Conservation (phyloP, 1,139 yeast species). For the Debaryomyces nepalensis region DNA sequence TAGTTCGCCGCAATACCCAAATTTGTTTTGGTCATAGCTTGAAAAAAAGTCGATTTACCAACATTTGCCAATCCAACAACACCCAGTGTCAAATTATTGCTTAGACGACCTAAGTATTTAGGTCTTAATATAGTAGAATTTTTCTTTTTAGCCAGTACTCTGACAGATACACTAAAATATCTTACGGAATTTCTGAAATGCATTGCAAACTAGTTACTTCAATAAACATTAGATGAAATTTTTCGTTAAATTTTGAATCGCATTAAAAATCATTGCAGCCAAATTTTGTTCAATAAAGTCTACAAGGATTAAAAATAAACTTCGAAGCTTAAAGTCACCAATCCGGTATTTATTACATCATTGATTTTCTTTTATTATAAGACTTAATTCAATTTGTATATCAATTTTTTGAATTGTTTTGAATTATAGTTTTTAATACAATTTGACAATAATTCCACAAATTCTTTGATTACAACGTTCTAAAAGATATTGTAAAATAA, state of each 20-base stretch:
- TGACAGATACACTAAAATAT: conserved; percentile 9
- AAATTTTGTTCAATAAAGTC: no score
- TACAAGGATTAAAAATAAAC: no score
- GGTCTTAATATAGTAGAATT: conserved; percentile 4
- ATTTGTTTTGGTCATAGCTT: conserved; percentile 70
- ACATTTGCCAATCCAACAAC: conserved; percentile 80
- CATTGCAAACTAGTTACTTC: not conserved
- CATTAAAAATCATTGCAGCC: conserved; percentile 3
- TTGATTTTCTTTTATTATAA: no score
- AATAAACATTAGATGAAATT: no score
- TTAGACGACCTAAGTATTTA: conserved; percentile 53
- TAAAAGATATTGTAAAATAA: no score
- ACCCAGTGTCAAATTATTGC: conserved; percentile 57
- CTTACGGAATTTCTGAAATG: conserved; percentile 6
- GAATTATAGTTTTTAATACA: no score
- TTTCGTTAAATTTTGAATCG: not conserved
- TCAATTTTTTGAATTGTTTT: no score
- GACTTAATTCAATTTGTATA: no score
- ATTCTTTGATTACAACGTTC: no score
- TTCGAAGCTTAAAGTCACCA: no score
- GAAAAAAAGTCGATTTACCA: conserved; percentile 71
- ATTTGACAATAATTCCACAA: no score
- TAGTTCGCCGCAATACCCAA: conserved; percentile 80
- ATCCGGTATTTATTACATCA: no score
- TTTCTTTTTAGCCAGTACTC: conserved; percentile 14